Conservation (phyloP, 2,329 filamentous ascomycete genomes). For the Trichoderma koningii region DNA sequence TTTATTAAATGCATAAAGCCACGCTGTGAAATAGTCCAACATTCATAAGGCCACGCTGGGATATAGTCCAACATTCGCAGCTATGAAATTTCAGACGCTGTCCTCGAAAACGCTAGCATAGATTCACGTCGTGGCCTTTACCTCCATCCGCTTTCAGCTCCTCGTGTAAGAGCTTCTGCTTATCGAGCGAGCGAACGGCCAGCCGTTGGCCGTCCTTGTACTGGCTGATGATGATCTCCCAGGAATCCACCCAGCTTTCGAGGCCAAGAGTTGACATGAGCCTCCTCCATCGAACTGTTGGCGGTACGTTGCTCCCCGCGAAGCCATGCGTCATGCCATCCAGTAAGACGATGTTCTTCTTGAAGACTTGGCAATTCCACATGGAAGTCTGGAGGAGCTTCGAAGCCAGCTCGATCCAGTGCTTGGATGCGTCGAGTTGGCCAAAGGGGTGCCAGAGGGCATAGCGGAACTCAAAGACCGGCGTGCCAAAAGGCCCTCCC, state of each 20-base stretch:
- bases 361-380: background rate
- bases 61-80: no score
- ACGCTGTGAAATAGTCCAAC: no score
- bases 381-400: slow-evolving; percentile 12
- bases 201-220: slow-evolving; percentile 10
- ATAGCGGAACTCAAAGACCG: slow-evolving; percentile 27
- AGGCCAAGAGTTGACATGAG: slow-evolving; percentile 17
- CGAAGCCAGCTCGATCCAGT: slow-evolving; percentile 24
- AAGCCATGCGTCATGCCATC: slow-evolving; percentile 17
- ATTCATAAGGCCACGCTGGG: no score
- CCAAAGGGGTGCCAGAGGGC: slow-evolving; percentile 29
- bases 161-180: slow-evolving; percentile 1
- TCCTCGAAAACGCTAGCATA: no score
- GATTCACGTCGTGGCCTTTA: no score
- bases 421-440: slow-evolving; percentile 23
- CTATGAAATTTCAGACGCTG: no score
- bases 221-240: slow-evolving; percentile 18
- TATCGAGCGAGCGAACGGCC: background rate
- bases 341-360: background rate
- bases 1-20: background rate
- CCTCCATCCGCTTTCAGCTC: background rate
- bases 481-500: background rate
- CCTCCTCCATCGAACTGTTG: slow-evolving; percentile 10
- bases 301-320: background rate
- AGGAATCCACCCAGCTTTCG: slow-evolving; percentile 4